A percentile compares a stretch with the other conserved stretches of the same genome.
phyloP scores from a whole-genome alignment of 441 rosid genomes.

The Pelargonium myrrhifolium region DNA sequence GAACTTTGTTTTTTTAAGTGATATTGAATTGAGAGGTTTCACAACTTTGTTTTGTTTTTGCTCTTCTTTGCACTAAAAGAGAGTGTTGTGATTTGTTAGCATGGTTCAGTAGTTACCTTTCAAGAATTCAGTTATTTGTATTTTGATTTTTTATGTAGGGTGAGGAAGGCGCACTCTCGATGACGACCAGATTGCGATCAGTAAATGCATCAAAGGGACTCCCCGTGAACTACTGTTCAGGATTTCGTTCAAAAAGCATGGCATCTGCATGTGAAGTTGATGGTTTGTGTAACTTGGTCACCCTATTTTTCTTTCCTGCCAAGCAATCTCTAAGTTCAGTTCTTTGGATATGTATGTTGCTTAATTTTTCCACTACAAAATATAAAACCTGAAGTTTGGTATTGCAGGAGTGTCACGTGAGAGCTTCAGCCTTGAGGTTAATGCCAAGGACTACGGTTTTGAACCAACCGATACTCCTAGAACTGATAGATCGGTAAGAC shows the following conservation, averaged over 20 bases:
- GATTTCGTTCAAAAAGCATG: slow-evolving; percentile 58
- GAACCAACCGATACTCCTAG: slow-evolving; percentile 84
- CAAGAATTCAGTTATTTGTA: not conserved
- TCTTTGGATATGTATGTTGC: not conserved
- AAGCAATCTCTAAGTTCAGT: not conserved
- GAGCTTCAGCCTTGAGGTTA: slow-evolving; percentile 74
- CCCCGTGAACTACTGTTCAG: slow-evolving; percentile 90
- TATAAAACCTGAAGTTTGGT: slow-evolving; percentile 16
- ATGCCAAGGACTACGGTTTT: slow-evolving; percentile 77
- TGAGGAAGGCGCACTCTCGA: slow-evolving; percentile 94
- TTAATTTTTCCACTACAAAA: slow-evolving; percentile 4
- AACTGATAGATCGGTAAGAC: slow-evolving; percentile 81
- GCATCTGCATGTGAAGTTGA: slow-evolving; percentile 62
- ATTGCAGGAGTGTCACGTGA: slow-evolving; percentile 64
- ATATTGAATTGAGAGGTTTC: slow-evolving; percentile 12
- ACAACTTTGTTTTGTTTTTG: not conserved
- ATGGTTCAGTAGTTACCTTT: not conserved
- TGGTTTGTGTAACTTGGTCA: slow-evolving; percentile 37
- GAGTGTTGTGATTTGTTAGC: not conserved
- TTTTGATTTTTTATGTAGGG: slow-evolving; percentile 43
- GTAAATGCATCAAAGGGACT: slow-evolving; percentile 67
- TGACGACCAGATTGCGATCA: slow-evolving; percentile 76
- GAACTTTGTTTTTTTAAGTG: slow-evolving; percentile 24
- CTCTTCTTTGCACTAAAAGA: not conserved
- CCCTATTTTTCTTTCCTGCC: not conserved